These are phyloP conservation scores for Marchantia paleacea DNA, from an alignment of 225 moss, liverwort and hornwort species.

Conservation along the genomic window DNA sequence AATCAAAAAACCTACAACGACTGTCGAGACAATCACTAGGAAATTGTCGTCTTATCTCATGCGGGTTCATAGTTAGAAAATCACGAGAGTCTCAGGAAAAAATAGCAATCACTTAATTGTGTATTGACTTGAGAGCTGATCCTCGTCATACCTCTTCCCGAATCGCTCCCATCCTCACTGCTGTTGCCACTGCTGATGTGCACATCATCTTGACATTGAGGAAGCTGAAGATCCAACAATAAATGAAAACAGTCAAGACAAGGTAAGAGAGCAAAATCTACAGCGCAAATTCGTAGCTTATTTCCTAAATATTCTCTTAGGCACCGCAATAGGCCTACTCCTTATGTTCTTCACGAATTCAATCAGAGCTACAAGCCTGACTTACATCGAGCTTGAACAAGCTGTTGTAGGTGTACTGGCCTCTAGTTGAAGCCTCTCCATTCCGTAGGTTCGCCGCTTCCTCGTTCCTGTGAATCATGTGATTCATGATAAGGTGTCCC, in stretches of 20 bases:
- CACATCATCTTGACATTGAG: constrained; percentile 23
- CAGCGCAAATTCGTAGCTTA: neutral
- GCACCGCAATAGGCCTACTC: neutral
- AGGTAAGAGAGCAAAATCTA: constrained; percentile 8
- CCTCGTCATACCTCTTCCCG: constrained; percentile 29
- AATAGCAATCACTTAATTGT: too few relatives aligned
- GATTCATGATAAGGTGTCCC: neutral
- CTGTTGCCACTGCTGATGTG: constrained; percentile 28
- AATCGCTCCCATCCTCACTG: constrained; percentile 27
- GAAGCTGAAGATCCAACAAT: constrained; percentile 34
- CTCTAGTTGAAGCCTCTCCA: constrained; percentile 37
- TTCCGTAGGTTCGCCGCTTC: constrained; percentile 23
- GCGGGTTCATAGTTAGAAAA: too few relatives aligned
- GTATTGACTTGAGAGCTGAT: neutral
- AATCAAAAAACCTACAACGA: too few relatives aligned
- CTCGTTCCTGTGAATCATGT: neutral
- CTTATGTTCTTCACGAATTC: neutral
- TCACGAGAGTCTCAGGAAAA: too few relatives aligned
- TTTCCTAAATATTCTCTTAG: neutral
- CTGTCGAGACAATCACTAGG: too few relatives aligned
- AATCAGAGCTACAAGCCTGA: neutral
- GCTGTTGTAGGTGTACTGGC: constrained; percentile 37
- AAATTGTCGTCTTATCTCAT: too few relatives aligned
- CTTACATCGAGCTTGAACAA: constrained; percentile 54
- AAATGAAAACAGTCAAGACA: constrained; percentile 28